Conservation (phyloP, 805 yeast species). For the Kodamaea jinghongensis region DNA sequence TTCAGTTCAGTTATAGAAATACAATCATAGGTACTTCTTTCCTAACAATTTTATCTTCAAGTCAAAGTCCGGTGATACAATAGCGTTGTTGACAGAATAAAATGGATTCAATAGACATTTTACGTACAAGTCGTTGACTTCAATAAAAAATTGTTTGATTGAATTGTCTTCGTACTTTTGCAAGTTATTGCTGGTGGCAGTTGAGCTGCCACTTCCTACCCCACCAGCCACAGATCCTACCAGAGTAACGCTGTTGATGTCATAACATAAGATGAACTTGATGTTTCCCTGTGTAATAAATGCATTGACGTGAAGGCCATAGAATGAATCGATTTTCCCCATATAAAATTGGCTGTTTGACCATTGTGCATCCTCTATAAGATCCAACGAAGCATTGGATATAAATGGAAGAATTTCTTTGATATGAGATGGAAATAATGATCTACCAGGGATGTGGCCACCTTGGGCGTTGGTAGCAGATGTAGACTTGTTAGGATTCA, state of each 20-base stretch:
- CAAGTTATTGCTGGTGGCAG: constrained; percentile 6
- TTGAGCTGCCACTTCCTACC: constrained; percentile 1
- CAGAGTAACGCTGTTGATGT: constrained; percentile 20
- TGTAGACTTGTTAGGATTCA: constrained; percentile 3
- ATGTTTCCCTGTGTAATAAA: constrained; percentile 86
- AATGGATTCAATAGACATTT: constrained; percentile 86
- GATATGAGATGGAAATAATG: constrained; percentile 64
- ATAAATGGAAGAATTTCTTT: constrained; percentile 84
- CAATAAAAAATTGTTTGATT: constrained; percentile 79
- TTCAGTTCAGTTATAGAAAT: no score
- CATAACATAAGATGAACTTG: constrained; percentile 63
- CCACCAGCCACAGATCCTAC: constrained; percentile 5
- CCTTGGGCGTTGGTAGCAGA: constrained; percentile 9
- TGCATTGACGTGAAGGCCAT: constrained; percentile 78
- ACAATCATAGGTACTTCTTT: constrained; percentile 56
- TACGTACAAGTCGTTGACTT: constrained; percentile 82
- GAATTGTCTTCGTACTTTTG: constrained; percentile 56
- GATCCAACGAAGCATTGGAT: constrained; percentile 82
- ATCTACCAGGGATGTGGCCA: constrained; percentile 43
- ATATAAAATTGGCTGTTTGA: constrained; percentile 60
- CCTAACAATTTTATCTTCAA: constrained; percentile 67
- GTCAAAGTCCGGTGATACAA: constrained; percentile 74
- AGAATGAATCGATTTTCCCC: constrained; percentile 80
- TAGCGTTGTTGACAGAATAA: constrained; percentile 71
- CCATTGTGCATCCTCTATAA: constrained; percentile 92